These are phyloP conservation scores for Hura crepitans DNA, from an alignment of 441 rosid species.

Conservation along the genomic window DNA sequence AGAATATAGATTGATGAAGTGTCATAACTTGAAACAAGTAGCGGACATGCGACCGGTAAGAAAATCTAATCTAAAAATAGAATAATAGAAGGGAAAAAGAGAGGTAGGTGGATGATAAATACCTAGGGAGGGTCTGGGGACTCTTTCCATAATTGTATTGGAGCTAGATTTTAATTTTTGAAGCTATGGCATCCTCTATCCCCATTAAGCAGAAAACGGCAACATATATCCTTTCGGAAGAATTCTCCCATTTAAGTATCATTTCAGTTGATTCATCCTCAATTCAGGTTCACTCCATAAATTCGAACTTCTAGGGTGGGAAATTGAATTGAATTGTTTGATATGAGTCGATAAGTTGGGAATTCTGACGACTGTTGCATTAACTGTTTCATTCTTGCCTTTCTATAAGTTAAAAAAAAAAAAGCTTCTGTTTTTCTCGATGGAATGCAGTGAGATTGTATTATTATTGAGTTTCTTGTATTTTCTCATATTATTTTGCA, in stretches of 20 bases:
- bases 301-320: neutral
- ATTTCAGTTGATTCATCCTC: neutral
- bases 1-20: neutral
- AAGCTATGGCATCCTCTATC: neutral
- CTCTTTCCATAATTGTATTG: neutral
- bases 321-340: neutral
- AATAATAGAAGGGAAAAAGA: neutral
- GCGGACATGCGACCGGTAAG: neutral
- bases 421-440: neutral
- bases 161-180: neutral
- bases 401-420: neutral
- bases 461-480: constrained; percentile 3
- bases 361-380: neutral
- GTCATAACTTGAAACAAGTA: neutral
- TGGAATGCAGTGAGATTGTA: neutral
- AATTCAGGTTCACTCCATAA: neutral
- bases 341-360: neutral
- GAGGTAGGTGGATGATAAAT: neutral
- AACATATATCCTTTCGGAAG: too few relatives aligned
- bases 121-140: neutral
- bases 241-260: too few relatives aligned
- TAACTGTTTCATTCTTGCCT: neutral
- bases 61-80: neutral
- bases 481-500: constrained; percentile 30
- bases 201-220: too few relatives aligned